These are phyloP conservation scores for Epicoccum sorghinum DNA, from an alignment of 2,329 filamentous ascomycete species.

Conservation along the genomic window DNA sequence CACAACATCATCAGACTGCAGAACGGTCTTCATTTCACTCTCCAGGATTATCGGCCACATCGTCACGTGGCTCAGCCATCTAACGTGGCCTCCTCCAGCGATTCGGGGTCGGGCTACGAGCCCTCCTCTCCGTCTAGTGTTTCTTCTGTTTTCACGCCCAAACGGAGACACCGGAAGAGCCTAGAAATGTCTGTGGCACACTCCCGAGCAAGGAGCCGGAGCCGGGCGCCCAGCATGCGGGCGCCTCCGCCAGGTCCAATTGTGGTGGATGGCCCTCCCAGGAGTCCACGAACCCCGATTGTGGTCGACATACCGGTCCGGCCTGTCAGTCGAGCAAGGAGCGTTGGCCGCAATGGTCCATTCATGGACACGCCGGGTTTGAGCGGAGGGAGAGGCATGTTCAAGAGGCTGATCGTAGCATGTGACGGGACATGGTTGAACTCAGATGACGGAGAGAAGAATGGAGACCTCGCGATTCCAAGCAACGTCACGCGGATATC, in stretches of 20 bases:
- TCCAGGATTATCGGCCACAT: constrained; percentile 8
- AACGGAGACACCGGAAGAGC: constrained; percentile 20
- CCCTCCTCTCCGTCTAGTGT: constrained; percentile 24
- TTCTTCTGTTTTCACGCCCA: constrained; percentile 27
- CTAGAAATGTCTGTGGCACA: constrained; percentile 35
- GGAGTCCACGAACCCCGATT: constrained; percentile 35
- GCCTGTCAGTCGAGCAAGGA: constrained; percentile 36
- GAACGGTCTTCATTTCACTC: not conserved
- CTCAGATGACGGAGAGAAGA: constrained; percentile 54
- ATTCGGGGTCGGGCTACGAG: constrained; percentile 30
- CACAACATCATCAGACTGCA: constrained; percentile 8
- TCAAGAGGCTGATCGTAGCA: constrained; percentile 49
- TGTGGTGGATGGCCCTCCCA: constrained; percentile 31
- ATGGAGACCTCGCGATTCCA: constrained; percentile 51
- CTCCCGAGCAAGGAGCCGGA: constrained; percentile 37
- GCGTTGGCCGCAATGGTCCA: constrained; percentile 29
- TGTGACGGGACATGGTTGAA: constrained; percentile 58
- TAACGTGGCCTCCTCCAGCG: constrained; percentile 30
- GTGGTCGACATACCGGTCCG: constrained; percentile 37
- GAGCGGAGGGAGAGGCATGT: constrained; percentile 46
- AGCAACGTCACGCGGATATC: constrained; percentile 59
- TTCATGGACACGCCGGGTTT: constrained; percentile 39
- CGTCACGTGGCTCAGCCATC: constrained; percentile 13
- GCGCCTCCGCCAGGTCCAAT: constrained; percentile 30
- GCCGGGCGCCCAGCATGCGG: constrained; percentile 38